Evolutionary conservation across 805 yeast species (phyloP).

Genomic region (Lipomyces yamadae): DNA sequence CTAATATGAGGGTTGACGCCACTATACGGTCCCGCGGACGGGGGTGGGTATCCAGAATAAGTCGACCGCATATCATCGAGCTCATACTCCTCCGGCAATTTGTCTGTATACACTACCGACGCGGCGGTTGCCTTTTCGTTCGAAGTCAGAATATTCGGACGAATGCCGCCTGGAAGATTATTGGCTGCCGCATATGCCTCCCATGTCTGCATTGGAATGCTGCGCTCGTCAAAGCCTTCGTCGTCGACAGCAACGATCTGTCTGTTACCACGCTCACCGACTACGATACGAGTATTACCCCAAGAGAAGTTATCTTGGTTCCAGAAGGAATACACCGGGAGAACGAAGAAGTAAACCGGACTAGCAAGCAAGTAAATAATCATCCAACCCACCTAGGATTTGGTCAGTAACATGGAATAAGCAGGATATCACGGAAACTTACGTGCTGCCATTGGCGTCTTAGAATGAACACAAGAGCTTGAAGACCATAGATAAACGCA

Average conservation of each 20-base stretch:
- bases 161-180: constrained; percentile 46
- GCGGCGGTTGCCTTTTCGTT: constrained; percentile 24
- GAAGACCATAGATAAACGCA: constrained; percentile 62
- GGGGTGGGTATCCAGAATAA: constrained; percentile 27
- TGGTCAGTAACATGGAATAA: constrained; percentile 41
- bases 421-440: neutral
- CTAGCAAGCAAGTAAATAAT: constrained; percentile 61
- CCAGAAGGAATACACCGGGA: constrained; percentile 67
- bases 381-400: constrained; percentile 56
- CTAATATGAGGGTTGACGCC: constrained; percentile 7
- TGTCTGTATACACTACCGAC: constrained; percentile 14
- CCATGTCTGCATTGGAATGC: constrained; percentile 50
- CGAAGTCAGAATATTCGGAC: constrained; percentile 27
- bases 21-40: constrained; percentile 19
- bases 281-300: constrained; percentile 67
- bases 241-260: constrained; percentile 49
- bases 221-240: constrained; percentile 47
- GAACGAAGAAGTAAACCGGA: constrained; percentile 64
- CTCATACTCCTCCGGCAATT: constrained; percentile 45
- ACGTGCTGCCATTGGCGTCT: constrained; percentile 52
- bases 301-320: constrained; percentile 67
- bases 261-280: constrained; percentile 58
- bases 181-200: constrained; percentile 46
- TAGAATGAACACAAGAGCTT: constrained; percentile 60
- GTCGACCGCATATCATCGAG: constrained; percentile 44